These are phyloP conservation scores for Rutstroemia sp. DNA, from an alignment of 2,329 filamentous ascomycete species.

Conservation along the genomic window DNA sequence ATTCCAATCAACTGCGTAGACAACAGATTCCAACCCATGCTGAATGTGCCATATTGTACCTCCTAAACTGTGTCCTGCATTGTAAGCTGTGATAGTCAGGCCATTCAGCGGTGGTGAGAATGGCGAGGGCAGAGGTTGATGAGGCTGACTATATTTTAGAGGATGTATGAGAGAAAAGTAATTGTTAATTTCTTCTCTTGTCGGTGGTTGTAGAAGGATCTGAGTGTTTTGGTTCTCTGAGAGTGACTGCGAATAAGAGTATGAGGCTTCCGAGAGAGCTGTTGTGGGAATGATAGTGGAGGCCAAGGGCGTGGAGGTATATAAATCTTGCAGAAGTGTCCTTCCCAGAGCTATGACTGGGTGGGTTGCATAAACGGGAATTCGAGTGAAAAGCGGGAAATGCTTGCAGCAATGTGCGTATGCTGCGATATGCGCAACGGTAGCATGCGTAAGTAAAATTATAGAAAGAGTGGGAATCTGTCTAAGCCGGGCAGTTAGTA, in stretches of 20 bases:
- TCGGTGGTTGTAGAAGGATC: conserved; percentile 61
- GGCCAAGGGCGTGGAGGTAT: conserved; percentile 81
- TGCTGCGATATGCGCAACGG: conserved; percentile 81
- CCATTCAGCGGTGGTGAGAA: conserved; percentile 86
- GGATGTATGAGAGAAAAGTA: conserved; percentile 90
- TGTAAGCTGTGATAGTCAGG: conserved; percentile 92
- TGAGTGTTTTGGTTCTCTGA: conserved; percentile 41
- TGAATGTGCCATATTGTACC: conserved; percentile 99
- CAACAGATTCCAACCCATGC: conserved; percentile 90
- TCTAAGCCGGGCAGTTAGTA: conserved; percentile 38
- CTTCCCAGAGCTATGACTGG: conserved; percentile 91
- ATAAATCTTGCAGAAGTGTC: conserved; percentile 85
- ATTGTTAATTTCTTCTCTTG: conserved; percentile 77
- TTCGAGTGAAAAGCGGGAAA: conserved; percentile 82
- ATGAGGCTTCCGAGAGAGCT: conserved; percentile 60
- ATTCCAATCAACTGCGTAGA: conserved; percentile 98
- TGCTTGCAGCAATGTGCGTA: conserved; percentile 97
- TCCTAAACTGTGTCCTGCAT: conserved; percentile 89
- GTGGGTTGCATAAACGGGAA: conserved; percentile 89
- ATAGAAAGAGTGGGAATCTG: conserved; percentile 88
- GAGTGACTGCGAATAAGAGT: conserved; percentile 45
- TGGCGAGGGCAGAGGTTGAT: conserved; percentile 78
- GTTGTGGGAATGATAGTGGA: conserved; percentile 71
- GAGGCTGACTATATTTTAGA: conserved; percentile 93
- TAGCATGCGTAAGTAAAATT: conserved; percentile 91